These are phyloP conservation scores for Fusarium xylarioides DNA, from an alignment of 2,329 filamentous ascomycete species.

Conservation along the genomic window DNA sequence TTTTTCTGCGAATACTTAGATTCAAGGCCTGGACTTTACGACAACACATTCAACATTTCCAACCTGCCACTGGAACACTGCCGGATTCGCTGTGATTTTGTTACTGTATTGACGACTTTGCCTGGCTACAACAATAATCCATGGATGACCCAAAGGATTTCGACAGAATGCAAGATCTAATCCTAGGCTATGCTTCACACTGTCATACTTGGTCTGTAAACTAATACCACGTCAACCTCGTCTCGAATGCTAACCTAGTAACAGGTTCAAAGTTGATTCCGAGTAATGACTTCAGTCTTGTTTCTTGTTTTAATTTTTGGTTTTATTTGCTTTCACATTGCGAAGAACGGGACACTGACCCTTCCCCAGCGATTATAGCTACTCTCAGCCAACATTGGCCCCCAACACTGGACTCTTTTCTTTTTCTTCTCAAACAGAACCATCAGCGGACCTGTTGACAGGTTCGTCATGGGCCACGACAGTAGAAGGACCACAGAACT, in stretches of 20 bases:
- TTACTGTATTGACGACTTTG: constrained; percentile 14
- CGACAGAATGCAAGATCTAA: constrained; percentile 35
- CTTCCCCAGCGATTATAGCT: constrained; percentile 65
- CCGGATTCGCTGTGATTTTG: constrained; percentile 30
- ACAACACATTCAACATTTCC: neutral
- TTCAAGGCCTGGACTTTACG: neutral
- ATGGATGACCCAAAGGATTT: constrained; percentile 22
- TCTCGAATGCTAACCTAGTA: constrained; percentile 38
- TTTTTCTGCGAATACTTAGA: constrained; percentile 30
- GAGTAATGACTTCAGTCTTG: constrained; percentile 46
- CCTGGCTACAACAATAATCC: neutral
- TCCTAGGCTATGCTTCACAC: neutral
- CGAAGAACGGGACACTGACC: constrained; percentile 67
- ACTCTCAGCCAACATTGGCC: constrained; percentile 61
- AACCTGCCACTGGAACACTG: constrained; percentile 2
- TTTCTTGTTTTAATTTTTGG: constrained; percentile 42
- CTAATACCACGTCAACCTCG: constrained; percentile 14
- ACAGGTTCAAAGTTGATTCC: constrained; percentile 68
- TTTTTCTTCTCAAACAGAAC: constrained; percentile 68
- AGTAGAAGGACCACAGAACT: constrained; percentile 69
- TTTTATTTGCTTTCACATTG: constrained; percentile 47
- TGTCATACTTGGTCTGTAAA: constrained; percentile 44
- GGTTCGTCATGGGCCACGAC: constrained; percentile 65
- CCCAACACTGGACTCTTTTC: constrained; percentile 63
- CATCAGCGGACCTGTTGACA: constrained; percentile 63